Conservation (phyloP, 768 basidiomycete genomes). For the Pholiota molesta region DNA sequence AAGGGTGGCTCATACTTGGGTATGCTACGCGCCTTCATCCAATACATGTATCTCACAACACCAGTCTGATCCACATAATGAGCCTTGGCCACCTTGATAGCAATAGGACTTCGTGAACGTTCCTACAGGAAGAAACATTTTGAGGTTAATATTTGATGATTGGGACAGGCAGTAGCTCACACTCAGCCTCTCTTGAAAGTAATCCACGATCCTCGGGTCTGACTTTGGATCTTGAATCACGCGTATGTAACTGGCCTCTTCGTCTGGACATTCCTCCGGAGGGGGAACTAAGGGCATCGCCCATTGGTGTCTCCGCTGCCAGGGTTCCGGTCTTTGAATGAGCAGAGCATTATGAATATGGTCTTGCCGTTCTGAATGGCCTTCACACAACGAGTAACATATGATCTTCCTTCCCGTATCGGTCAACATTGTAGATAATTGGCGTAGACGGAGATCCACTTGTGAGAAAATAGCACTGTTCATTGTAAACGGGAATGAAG, state of each 20-base stretch:
- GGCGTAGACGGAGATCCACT: constrained; percentile 74
- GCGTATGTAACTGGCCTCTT: constrained; percentile 44
- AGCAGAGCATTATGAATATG: constrained; percentile 70
- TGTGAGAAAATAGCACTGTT: constrained; percentile 80
- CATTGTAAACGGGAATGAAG: background rate
- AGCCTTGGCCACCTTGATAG: constrained; percentile 56
- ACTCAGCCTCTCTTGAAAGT: constrained; percentile 31
- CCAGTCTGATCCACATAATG: constrained; percentile 48
- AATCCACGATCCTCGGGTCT: constrained; percentile 35
- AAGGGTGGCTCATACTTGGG: constrained; percentile 70
- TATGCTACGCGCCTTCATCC: constrained; percentile 77
- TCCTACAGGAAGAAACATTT: constrained; percentile 44
- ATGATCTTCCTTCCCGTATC: constrained; percentile 76
- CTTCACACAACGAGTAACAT: constrained; percentile 66
- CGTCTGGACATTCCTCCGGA: constrained; percentile 67
- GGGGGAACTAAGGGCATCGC: constrained; percentile 61
- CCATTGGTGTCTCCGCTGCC: constrained; percentile 72
- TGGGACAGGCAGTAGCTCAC: constrained; percentile 18
- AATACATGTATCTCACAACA: constrained; percentile 61
- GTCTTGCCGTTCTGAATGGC: constrained; percentile 55
- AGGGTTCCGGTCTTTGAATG: constrained; percentile 81
- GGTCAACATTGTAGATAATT: constrained; percentile 79
- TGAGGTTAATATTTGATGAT: constrained; percentile 9
- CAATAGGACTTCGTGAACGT: constrained; percentile 68
- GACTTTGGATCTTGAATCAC: constrained; percentile 36